phyloP scores from a whole-genome alignment of 768 basidiomycete species.

The Mrakia frigida region DNA sequence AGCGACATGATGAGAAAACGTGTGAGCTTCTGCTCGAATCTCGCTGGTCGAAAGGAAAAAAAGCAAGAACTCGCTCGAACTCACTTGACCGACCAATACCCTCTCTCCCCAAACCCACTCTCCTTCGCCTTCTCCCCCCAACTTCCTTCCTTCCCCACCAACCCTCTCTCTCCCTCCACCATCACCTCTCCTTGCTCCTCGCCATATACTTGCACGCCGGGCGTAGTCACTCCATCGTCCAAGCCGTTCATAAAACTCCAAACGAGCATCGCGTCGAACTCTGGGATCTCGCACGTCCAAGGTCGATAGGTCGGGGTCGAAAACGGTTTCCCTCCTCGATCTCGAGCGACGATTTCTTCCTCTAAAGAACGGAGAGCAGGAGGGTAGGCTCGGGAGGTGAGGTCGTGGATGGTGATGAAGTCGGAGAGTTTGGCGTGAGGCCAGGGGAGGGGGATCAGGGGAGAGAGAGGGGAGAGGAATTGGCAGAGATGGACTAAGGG shows the following conservation, averaged over 20 bases:
- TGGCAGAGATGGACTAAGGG: slow-evolving; percentile 13
- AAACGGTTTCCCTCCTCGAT: slow-evolving; percentile 4
- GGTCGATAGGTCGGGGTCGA: not conserved
- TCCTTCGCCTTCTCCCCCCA: not conserved
- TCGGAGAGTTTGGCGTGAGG: not conserved
- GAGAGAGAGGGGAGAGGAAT: not conserved
- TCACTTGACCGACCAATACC: slow-evolving; percentile 9
- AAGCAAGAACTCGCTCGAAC: too few relatives aligned
- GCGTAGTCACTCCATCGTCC: slow-evolving; percentile 25
- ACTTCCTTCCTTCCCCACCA: not conserved
- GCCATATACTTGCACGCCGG: slow-evolving; percentile 3
- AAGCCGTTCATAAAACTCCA: slow-evolving; percentile 21
- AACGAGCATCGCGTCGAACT: slow-evolving; percentile 18
- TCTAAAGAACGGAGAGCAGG: not conserved
- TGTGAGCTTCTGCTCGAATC: too few relatives aligned
- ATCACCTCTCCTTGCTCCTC: not conserved
- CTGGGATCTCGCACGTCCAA: slow-evolving; percentile 16
- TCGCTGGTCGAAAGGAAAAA: too few relatives aligned
- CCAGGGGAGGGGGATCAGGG: slow-evolving; percentile 18
- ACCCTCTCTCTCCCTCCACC: not conserved
- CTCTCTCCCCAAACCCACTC: not conserved
- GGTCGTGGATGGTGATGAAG: slow-evolving; percentile 12
- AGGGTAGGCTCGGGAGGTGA: slow-evolving; percentile 18
- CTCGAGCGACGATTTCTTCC: not conserved
- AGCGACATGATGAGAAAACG: too few relatives aligned